Percentiles rank a stretch among this genome's conserved stretches.
phyloP scores from a whole-genome alignment of 768 basidiomycete species.

The Lactarius vividus region DNA sequence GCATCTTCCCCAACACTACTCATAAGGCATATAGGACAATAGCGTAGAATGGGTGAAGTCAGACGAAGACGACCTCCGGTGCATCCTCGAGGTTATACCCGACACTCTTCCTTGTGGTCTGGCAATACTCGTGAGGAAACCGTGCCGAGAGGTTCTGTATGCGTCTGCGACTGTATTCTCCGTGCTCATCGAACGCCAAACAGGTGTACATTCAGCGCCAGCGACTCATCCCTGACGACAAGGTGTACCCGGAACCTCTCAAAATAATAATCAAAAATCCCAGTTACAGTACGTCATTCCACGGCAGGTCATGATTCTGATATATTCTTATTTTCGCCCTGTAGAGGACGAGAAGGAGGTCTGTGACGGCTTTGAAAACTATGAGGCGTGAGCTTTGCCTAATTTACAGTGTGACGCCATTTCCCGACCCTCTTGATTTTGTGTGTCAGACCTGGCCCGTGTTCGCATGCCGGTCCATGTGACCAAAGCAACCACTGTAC shows the following conservation, averaged over 20 bases:
- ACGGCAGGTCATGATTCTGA: neutral
- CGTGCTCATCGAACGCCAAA: neutral
- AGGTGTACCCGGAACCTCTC: slow-evolving; percentile 10
- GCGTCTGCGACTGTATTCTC: neutral
- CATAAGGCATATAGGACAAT: neutral
- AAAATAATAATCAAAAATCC: neutral
- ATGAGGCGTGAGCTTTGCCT: neutral
- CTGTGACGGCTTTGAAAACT: neutral
- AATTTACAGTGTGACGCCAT: too few species aligned
- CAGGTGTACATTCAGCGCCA: slow-evolving; percentile 20
- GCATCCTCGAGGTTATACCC: slow-evolving; percentile 24
- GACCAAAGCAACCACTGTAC: slow-evolving; percentile 40
- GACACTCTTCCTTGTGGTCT: slow-evolving; percentile 25
- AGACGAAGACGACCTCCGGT: slow-evolving; percentile 19
- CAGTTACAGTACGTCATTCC: slow-evolving; percentile 4
- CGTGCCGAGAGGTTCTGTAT: slow-evolving; percentile 21
- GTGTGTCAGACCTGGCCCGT: slow-evolving; percentile 42
- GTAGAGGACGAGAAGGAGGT: neutral
- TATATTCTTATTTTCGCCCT: neutral
- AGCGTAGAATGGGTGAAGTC: slow-evolving; percentile 11
- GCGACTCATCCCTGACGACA: slow-evolving; percentile 17
- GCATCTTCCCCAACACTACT: neutral
- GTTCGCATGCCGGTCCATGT: slow-evolving; percentile 59
- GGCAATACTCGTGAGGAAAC: slow-evolving; percentile 22
- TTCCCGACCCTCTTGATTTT: neutral